These are phyloP conservation scores for Sclerotinia trifoliorum DNA, from an alignment of 2,329 filamentous ascomycete genomes.

Conservation along the genomic window DNA sequence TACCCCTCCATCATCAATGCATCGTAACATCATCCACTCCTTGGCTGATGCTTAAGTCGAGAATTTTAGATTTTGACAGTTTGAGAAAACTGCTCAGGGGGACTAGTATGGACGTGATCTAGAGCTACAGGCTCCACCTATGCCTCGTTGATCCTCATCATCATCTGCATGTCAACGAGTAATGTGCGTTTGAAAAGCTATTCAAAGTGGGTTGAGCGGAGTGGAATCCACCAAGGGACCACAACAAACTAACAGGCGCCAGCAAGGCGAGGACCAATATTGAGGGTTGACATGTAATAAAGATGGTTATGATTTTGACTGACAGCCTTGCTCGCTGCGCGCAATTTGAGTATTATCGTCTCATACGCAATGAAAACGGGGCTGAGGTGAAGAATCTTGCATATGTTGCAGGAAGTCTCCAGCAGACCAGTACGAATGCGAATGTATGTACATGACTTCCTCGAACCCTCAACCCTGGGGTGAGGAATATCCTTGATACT, in stretches of 20 bases:
- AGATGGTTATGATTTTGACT: background rate
- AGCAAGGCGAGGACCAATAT: constrained; percentile 5
- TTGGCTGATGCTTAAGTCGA: constrained; percentile 21
- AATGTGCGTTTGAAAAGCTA: constrained; percentile 18
- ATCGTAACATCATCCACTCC: constrained; percentile 21
- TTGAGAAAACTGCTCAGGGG: constrained; percentile 13
- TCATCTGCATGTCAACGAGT: constrained; percentile 23
- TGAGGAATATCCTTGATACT: constrained; percentile 22
- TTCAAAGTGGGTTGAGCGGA: constrained; percentile 15
- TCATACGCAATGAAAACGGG: constrained; percentile 19
- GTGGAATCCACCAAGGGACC: constrained; percentile 1
- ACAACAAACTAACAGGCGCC: constrained; percentile 7
- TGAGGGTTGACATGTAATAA: background rate
- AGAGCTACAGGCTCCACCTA: constrained; percentile 19
- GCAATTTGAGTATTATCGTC: constrained; percentile 9
- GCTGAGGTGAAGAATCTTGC: constrained; percentile 17
- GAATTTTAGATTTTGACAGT: constrained; percentile 17
- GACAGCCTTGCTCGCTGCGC: constrained; percentile 13
- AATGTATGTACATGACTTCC: constrained; percentile 12
- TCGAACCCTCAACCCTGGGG: constrained; percentile 18
- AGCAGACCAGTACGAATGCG: constrained; percentile 7
- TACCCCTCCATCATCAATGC: constrained; percentile 18
- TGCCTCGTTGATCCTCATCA: constrained; percentile 22
- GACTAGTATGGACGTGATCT: constrained; percentile 2
- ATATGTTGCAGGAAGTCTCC: constrained; percentile 17